A percentile compares a stretch with the other conserved stretches of the same genome.
Conservation (phyloP, 2,329 filamentous ascomycete genomes). For the Penicillium sp. region DNA sequence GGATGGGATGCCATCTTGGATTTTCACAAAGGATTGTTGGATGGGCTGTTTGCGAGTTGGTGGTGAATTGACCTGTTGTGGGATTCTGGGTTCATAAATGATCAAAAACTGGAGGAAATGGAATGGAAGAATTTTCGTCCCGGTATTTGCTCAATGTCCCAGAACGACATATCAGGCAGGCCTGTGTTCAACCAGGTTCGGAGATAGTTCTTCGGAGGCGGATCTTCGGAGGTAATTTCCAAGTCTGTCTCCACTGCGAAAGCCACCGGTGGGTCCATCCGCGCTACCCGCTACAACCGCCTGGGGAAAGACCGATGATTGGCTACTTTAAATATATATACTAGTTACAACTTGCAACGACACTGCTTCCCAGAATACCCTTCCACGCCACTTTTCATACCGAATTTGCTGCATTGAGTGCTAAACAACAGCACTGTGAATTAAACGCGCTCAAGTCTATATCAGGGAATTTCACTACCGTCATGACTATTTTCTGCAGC, state of each 20-base stretch:
- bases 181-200: too few species aligned
- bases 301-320: not conserved
- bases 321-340: not conserved
- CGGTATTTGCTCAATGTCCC: too few species aligned
- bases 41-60: not conserved
- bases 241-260: not conserved
- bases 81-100: not conserved
- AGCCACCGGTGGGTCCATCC: not conserved
- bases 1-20: constrained; percentile 3
- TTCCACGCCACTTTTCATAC: too few species aligned
- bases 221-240: not conserved
- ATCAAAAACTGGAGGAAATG: too few species aligned
- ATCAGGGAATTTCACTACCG: too few species aligned
- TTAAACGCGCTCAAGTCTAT: too few species aligned
- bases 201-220: not conserved
- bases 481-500: too few species aligned
- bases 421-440: too few species aligned
- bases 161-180: too few species aligned
- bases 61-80: not conserved
- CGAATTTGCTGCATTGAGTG: too few species aligned
- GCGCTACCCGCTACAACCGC: not conserved
- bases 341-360: not conserved
- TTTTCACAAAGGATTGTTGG: not conserved
- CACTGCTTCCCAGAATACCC: too few species aligned
- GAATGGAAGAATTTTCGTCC: too few species aligned